Evolutionary conservation across 202 grass and related monocot species (phyloP).

Genomic region (Hordeum pubiflorum): DNA sequence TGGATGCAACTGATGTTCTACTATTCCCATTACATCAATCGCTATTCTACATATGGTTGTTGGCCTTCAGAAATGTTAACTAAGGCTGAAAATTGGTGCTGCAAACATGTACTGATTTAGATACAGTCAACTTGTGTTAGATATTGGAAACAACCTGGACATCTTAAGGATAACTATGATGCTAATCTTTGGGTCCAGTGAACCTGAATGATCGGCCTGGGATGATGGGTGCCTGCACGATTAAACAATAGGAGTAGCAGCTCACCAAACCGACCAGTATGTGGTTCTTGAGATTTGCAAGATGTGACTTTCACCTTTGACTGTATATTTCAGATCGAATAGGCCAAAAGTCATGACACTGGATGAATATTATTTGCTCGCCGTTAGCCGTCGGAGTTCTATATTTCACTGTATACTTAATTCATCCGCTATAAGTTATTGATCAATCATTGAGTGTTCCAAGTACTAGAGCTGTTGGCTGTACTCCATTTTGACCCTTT

Average conservation of each 20-base stretch:
- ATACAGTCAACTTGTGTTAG: not conserved
- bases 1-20: too few relatives aligned
- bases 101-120: not conserved
- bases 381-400: not conserved
- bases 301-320: not conserved
- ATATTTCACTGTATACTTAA: not conserved
- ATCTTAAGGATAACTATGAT: not conserved
- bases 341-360: not conserved
- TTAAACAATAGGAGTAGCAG: not conserved
- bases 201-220: not conserved
- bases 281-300: not conserved
- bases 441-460: not conserved
- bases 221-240: not conserved
- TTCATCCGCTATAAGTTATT: not conserved
- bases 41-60: too few relatives aligned
- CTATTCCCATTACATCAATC: too few relatives aligned
- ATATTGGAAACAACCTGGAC: not conserved
- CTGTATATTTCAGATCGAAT: not conserved
- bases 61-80: too few relatives aligned
- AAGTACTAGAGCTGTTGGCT: not conserved
- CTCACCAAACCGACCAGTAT: not conserved
- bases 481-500: not conserved
- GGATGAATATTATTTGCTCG: not conserved
- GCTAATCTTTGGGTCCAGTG: not conserved
- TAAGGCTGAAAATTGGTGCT: too few relatives aligned